A percentile compares a stretch with the other conserved stretches of the same genome.
Evolutionary conservation across 495 filamentous ascomycete species (phyloP).

Genomic region (Poronia punctata): DNA sequence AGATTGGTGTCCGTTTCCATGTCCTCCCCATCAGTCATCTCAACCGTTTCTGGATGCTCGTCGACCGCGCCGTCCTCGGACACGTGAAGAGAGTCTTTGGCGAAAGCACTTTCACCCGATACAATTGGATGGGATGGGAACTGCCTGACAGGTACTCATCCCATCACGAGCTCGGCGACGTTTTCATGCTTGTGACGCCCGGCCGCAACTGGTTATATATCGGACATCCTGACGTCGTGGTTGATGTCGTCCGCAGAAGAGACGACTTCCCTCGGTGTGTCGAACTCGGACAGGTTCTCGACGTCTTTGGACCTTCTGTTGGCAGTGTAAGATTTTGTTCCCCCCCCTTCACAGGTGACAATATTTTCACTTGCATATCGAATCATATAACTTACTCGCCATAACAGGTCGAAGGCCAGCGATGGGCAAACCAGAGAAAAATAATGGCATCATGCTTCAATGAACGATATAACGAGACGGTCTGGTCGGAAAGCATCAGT

Average conservation of each 20-base stretch:
- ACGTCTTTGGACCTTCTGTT: slow-evolving; percentile 43
- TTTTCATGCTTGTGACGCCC: slow-evolving; percentile 36
- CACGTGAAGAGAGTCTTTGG: slow-evolving; percentile 16
- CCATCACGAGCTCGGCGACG: slow-evolving; percentile 32
- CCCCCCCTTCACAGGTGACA: background rate
- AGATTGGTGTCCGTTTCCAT: slow-evolving; percentile 28
- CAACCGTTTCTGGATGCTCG: slow-evolving; percentile 23
- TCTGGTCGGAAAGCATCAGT: slow-evolving; percentile 39
- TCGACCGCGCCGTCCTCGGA: slow-evolving; percentile 16
- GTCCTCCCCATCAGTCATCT: slow-evolving; percentile 23
- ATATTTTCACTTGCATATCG: slow-evolving; percentile 1
- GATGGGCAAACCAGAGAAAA: slow-evolving; percentile 45
- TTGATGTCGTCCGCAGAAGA: slow-evolving; percentile 27
- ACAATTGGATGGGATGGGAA: slow-evolving; percentile 28
- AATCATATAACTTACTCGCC: background rate
- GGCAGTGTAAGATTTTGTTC: slow-evolving; percentile 25
- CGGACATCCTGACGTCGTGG: slow-evolving; percentile 30
- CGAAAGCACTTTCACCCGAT: slow-evolving; percentile 22
- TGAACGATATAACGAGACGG: slow-evolving; percentile 41
- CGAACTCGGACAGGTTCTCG: slow-evolving; percentile 28
- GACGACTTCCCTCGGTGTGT: slow-evolving; percentile 37
- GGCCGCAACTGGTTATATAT: slow-evolving; percentile 32
- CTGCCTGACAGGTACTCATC: slow-evolving; percentile 29
- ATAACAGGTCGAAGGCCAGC: slow-evolving; percentile 26
- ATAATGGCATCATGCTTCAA: slow-evolving; percentile 37